Evolutionary conservation across 306 rosid genomes (phyloP), one percentile per base, ranked within the genome.

Genomic region (Quercus mongolica): DNA sequence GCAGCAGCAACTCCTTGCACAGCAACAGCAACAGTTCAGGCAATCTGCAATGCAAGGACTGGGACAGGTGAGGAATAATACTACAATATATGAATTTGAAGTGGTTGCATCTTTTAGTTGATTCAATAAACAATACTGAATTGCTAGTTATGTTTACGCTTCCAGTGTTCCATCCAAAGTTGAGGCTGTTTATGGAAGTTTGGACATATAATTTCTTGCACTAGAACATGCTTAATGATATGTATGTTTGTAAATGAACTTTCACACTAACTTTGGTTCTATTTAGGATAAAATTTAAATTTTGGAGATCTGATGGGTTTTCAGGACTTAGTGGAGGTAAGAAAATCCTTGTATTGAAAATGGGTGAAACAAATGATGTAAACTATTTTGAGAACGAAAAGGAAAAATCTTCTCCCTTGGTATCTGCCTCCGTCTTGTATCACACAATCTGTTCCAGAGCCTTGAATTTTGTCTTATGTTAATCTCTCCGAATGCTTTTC

Each of bases 11-110:
- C 64, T 94, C 70, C 92, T 94, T 80, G 91, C 95, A 67, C 99
- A 91, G 81, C 98, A 89, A 86, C 97, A 92, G 85, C 98, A 89
- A 86, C 97, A 92, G 85, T 81, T 81, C 64, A 87, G 97, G 84
- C 99, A 94, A 76, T 79, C 92, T 64, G 73, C 97, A 33, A 91
- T 92, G 85, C 99, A 88, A 88, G 99, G 97, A 84, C 41, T 94
- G 79, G 97, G 90, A 55, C 97, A 91, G 92, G 99, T 90, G 79
- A 83, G 67, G 72, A 62, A 67, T 33, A 77, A 63, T 67, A 55
- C 74, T 67, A 59, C n/a, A 35, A 73, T 68, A 31, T 33, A 21
- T 70, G 35, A 51, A 30, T 69, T 82, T 75, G 73, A 49, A 44
- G 51, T 46, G 63, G 38, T 62, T 65, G 33, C 73, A 73, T 73